Percentiles rank a stretch among this genome's conserved stretches.
Conservation (phyloP, 2,329 filamentous ascomycete genomes). For the Grosmannia clavigera region DNA sequence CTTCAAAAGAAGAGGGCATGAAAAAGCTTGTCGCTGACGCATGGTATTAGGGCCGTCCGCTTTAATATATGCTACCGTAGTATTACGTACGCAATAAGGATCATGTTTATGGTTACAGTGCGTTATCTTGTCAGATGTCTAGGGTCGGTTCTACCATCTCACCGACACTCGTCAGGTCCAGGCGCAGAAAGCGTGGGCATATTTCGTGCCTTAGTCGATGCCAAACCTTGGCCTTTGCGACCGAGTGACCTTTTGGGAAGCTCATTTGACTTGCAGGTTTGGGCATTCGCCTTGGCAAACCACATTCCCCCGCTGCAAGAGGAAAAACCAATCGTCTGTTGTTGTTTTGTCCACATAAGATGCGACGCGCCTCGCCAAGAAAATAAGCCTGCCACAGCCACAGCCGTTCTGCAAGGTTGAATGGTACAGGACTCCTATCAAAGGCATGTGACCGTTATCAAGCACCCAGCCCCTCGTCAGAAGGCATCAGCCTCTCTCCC, state of each 20-base stretch:
- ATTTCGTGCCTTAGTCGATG: not conserved
- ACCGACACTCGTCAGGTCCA: not conserved
- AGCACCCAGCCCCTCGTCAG: too few species aligned
- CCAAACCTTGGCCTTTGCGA: not conserved
- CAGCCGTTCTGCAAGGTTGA: not conserved
- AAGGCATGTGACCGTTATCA: too few species aligned
- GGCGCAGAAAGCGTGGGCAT: not conserved
- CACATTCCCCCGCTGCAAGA: not conserved
- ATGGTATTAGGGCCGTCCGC: too few species aligned
- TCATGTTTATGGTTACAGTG: not conserved
- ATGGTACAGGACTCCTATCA: too few species aligned
- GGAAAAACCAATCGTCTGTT: not conserved
- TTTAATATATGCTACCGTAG: not conserved
- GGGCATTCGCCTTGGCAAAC: not conserved
- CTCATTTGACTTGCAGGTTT: not conserved
- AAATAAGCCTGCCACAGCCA: not conserved
- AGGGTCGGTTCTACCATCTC: not conserved
- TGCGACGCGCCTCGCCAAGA: not conserved
- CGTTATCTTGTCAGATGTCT: not conserved
- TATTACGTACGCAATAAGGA: not conserved
- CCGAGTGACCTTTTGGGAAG: not conserved
- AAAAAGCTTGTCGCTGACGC: not conserved
- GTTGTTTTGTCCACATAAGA: not conserved
- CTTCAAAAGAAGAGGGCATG: not conserved
- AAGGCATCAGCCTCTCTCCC: not conserved